phyloP scores from a whole-genome alignment of 2,329 filamentous ascomycete genomes.

The Trichoderma citrinoviride region DNA sequence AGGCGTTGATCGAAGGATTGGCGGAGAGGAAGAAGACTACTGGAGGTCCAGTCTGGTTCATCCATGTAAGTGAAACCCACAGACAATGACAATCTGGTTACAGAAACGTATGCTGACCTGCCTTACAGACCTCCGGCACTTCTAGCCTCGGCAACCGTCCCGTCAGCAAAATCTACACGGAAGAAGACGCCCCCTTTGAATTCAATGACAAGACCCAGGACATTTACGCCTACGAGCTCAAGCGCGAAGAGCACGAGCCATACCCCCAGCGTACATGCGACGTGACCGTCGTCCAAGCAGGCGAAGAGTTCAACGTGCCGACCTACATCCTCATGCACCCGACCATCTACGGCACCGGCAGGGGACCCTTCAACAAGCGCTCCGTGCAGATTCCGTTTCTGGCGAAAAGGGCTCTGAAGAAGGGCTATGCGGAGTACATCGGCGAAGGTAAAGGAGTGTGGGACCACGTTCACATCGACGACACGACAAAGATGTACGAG shows the following conservation, averaged over 20 bases:
- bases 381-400: slow-evolving; percentile 41
- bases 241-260: slow-evolving; percentile 35
- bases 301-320: slow-evolving; percentile 40
- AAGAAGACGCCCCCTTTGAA: slow-evolving; percentile 28
- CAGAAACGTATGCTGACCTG: neutral
- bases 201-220: slow-evolving; percentile 44
- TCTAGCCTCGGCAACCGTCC: slow-evolving; percentile 45
- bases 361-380: slow-evolving; percentile 41
- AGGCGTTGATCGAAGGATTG: slow-evolving; percentile 44
- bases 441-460: slow-evolving; percentile 39
- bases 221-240: slow-evolving; percentile 42
- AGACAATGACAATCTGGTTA: neutral
- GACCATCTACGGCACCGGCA: slow-evolving; percentile 46
- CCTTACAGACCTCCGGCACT: slow-evolving; percentile 38
- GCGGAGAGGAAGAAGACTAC: slow-evolving; percentile 37
- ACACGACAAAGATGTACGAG: slow-evolving; percentile 43
- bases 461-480: slow-evolving; percentile 46
- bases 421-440: slow-evolving; percentile 28
- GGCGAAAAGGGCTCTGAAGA: slow-evolving; percentile 32
- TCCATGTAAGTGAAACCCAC: slow-evolving; percentile 41
- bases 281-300: slow-evolving; percentile 41
- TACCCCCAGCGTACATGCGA: slow-evolving; percentile 47
- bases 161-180: slow-evolving; percentile 33
- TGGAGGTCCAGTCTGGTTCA: slow-evolving; percentile 37
- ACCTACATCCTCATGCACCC: slow-evolving; percentile 47